Base-by-base conservation (phyloP, 78 protist genomes). In the Mantamonas sphyraenae region DNA sequence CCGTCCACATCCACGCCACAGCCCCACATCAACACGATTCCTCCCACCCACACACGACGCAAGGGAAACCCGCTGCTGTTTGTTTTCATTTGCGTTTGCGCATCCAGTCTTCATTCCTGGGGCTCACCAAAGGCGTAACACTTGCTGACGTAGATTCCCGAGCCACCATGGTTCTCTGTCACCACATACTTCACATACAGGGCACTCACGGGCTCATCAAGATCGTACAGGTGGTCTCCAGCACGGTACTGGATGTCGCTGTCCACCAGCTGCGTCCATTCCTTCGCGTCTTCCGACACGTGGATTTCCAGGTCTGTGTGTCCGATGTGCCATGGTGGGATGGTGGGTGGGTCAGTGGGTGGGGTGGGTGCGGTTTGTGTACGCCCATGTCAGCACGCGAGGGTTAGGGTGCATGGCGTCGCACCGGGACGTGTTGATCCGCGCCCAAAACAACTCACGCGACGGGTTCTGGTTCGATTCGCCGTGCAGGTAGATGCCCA, bases 111-210 rank as follows among this genome's bases (percentile, higher is more conserved):
- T n/a, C n/a, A n/a, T n/a, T n/a, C n/a, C n/a, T n/a, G n/a, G n/a
- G n/a, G n/a, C n/a, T 64, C 53, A 7, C 74, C 74, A 22, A 70
- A 70, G 37, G 43, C 68, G 40, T 35, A 53, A 3, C 9, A 3
- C 16, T 70, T 70, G 8, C 64, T 34, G 12, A 53, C 24, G 40
- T 20, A 70, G 42, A 70, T 70, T 4, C 74, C 74, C 31, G 74
- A 70, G 8, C 74, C 74, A 16, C 74, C 74, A 70, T 55, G 53
- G 64, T 70, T 70, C 9, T 70, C 74, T 17, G 74, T 70, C 64
- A 19, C 24, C 30, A 50, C 24, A 8, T 17, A 24, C 24, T 8
- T 19, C 30, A 50, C 7, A 24, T 3, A 19, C 8, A 16, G 17
- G 8, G 28, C 66, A 16, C 22, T 5, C 17, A 53, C 8, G 20